Conservation (phyloP, 2,329 filamentous ascomycete species). For the Bipolaris victoriae region DNA sequence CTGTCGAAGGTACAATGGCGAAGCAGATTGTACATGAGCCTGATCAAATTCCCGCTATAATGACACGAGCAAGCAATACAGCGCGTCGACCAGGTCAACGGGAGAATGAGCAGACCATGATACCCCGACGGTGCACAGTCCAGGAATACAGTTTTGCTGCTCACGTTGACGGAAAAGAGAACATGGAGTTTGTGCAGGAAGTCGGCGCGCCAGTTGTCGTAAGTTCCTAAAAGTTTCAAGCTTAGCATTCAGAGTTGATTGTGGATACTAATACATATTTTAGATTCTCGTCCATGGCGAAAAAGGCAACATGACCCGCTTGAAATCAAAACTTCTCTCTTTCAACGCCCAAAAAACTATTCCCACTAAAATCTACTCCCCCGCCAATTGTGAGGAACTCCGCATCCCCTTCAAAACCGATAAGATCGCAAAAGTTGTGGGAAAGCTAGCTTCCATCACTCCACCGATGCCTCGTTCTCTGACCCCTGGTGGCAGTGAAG, state of each 20-base stretch:
- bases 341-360: slow-evolving; percentile 80
- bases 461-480: slow-evolving; percentile 61
- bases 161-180: slow-evolving; percentile 94
- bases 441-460: slow-evolving; percentile 82
- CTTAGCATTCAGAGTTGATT: not conserved
- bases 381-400: slow-evolving; percentile 92
- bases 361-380: slow-evolving; percentile 91
- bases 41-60: slow-evolving; percentile 91
- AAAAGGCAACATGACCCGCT: slow-evolving; percentile 95
- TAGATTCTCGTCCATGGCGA: slow-evolving; percentile 97
- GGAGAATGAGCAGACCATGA: slow-evolving; percentile 86
- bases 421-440: slow-evolving; percentile 95
- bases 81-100: slow-evolving; percentile 67
- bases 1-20: slow-evolving; percentile 97
- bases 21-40: slow-evolving; percentile 95
- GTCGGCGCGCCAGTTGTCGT: slow-evolving; percentile 90
- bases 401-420: slow-evolving; percentile 94
- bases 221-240: slow-evolving; percentile 52
- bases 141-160: slow-evolving; percentile 96
- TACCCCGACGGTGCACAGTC: slow-evolving; percentile 89
- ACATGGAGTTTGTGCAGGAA: slow-evolving; percentile 95
- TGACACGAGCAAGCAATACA: slow-evolving; percentile 62
- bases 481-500: slow-evolving; percentile 37
- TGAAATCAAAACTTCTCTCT: slow-evolving; percentile 94
- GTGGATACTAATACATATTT: slow-evolving; percentile 8